Conservation (phyloP, 2,329 filamentous ascomycete species). For the Calonectria hawksworthii region DNA sequence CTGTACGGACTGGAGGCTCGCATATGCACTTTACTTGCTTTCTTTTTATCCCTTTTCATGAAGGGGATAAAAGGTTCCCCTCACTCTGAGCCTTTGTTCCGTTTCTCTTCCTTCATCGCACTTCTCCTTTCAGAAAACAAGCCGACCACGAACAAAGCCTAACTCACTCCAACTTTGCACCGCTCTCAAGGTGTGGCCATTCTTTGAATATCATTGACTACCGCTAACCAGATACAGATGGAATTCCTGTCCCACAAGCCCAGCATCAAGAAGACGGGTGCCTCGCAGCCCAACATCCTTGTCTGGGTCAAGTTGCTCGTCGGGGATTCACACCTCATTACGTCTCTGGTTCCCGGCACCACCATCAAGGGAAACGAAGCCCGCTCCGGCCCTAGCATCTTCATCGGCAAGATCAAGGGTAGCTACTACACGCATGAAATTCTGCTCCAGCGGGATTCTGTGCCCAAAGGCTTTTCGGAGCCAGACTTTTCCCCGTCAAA, state of each 20-base stretch:
- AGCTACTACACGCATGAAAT: not conserved
- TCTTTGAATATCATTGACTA: not conserved
- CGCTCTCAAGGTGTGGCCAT: not conserved
- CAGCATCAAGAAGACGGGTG: not conserved
- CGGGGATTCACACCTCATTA: not conserved
- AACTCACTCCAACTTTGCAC: too few species aligned
- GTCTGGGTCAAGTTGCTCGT: not conserved
- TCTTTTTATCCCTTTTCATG: not conserved
- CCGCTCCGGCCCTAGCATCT: not conserved
- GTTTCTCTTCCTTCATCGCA: not conserved
- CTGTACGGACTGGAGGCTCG: not conserved
- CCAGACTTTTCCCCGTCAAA: not conserved
- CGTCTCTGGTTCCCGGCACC: not conserved
- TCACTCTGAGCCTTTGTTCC: not conserved
- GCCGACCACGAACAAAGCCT: not conserved
- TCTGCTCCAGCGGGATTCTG: not conserved
- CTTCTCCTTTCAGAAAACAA: not conserved
- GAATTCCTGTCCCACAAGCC: not conserved
- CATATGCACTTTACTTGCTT: not conserved
- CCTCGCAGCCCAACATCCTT: not conserved
- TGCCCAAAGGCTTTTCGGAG: not conserved
- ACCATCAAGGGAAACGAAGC: not conserved
- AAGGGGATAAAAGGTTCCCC: not conserved
- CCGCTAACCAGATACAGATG: not conserved
- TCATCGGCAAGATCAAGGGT: not conserved